Evolutionary conservation across 495 filamentous ascomycete species (phyloP), one percentile per base, ranked within the genome.

Genomic region (Penicillium antarcticum): DNA sequence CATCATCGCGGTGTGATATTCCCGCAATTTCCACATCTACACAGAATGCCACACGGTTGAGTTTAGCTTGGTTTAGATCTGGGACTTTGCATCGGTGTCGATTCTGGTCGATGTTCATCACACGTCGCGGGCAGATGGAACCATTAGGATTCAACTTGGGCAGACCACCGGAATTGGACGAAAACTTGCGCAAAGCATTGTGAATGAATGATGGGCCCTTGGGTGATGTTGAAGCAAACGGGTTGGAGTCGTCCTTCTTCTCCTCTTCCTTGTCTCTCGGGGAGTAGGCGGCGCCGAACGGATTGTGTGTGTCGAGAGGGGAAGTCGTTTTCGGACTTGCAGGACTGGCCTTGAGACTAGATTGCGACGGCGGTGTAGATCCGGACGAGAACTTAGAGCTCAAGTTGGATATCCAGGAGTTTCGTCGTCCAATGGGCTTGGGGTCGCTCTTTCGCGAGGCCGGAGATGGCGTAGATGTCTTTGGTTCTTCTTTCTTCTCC

Each of bases 11-110:
- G 48, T 66, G 66, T 14, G 84, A 80, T 29, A 80, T 63, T 0
- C 83, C 83, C n/a, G 94, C 92, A 60, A 98, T 94, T 70, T 98
- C 94, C 11, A 98, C 94, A 66, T 98, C 94, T 4, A 98, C 94
- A 56, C 88, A 95, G 59, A 98, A 98, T 2, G 91, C 88, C 2
- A 98, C 94, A 31, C 89, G 79, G 17, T 91, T 80, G 29, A 98
- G 69, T 54, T 94, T 95, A 14, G 80, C 80, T 52, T 87, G 84
- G 51, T 92, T 83, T 17, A 98, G 69, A 53, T 94, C 91, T 23
- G 82, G 75, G 21, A 97, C 82, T 13, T 80, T 78, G 62, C 90
- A 94, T 35, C 94, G 72, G 60, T 95, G 86, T 26, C 94, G 79
- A 55, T 83, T 78, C 17, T 70, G 80, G 61, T 98, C 91, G 34